These are phyloP conservation scores for Thymus quinquecostatus DNA, from an alignment of 257 asterid genomes.

Conservation along the genomic window DNA sequence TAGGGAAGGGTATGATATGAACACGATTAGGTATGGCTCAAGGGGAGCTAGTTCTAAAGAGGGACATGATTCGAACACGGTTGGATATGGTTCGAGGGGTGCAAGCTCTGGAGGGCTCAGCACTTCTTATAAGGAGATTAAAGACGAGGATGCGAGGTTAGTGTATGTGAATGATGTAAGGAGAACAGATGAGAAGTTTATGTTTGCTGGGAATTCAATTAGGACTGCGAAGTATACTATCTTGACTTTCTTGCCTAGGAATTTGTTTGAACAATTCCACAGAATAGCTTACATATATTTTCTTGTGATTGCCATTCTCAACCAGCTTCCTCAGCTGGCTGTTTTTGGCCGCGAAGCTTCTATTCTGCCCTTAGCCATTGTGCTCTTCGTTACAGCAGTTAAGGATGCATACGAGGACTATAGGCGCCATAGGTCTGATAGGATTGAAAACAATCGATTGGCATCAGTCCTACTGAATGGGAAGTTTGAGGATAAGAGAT, in stretches of 20 bases:
- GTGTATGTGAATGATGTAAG: constrained; percentile 72
- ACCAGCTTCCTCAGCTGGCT: constrained; percentile 97
- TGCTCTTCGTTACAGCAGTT: constrained; percentile 85
- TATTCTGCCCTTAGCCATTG: constrained; percentile 78
- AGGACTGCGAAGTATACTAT: constrained; percentile 76
- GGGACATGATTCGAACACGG: constrained; percentile 24
- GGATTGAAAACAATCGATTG: constrained; percentile 76
- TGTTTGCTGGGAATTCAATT: constrained; percentile 73
- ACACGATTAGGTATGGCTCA: constrained; percentile 61
- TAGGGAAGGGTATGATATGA: constrained; percentile 58
- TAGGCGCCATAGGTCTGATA: constrained; percentile 89
- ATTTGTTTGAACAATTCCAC: constrained; percentile 94
- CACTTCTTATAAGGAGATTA: constrained; percentile 80
- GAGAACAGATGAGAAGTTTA: constrained; percentile 66
- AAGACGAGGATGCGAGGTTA: constrained; percentile 84
- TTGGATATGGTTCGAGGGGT: constrained; percentile 76
- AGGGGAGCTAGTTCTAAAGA: constrained; percentile 57
- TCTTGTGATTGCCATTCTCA: constrained; percentile 89
- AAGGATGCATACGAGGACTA: constrained; percentile 93
- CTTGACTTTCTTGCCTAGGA: constrained; percentile 86
- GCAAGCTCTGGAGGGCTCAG: constrained; percentile 73
- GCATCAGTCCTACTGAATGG: constrained; percentile 65
- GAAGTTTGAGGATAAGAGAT: constrained; percentile 62
- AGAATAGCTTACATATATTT: constrained; percentile 94
- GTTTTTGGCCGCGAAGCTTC: constrained; percentile 97